phyloP scores from a whole-genome alignment of 345 rosid genomes.

The Stellera chamaejasme region DNA sequence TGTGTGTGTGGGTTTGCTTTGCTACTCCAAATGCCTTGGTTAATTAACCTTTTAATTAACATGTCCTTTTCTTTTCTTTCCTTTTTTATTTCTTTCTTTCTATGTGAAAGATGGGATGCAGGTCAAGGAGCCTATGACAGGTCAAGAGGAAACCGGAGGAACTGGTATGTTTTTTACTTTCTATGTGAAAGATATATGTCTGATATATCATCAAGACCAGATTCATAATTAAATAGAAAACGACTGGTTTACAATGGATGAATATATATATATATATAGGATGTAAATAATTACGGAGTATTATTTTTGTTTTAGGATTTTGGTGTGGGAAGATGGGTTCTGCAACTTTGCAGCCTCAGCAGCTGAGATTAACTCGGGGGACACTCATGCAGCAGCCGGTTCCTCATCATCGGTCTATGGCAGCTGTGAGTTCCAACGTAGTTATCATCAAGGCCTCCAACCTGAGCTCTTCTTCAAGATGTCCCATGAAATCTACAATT shows the following conservation, averaged over 20 bases:
- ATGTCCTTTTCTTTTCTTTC: constrained; percentile 6
- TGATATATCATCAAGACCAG: background rate
- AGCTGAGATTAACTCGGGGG: constrained; percentile 42
- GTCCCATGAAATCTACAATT: constrained; percentile 99
- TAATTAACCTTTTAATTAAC: background rate
- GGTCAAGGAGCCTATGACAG: constrained; percentile 92
- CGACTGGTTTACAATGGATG: too few relatives aligned
- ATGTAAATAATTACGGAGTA: too few relatives aligned
- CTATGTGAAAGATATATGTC: too few relatives aligned
- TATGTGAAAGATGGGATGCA: constrained; percentile 75
- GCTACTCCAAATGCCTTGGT: constrained; percentile 6
- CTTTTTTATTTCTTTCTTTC: background rate
- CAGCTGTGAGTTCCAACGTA: constrained; percentile 61
- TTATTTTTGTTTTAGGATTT: constrained; percentile 46
- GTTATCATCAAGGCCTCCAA: constrained; percentile 82
- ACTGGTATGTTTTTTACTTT: constrained; percentile 49
- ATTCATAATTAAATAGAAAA: too few relatives aligned
- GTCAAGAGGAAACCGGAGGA: constrained; percentile 95
- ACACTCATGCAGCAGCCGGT: constrained; percentile 28
- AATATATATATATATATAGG: too few relatives aligned
- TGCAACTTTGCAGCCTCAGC: constrained; percentile 89
- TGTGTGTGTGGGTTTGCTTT: constrained; percentile 1
- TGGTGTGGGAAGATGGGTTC: constrained; percentile 99
- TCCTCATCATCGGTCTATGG: constrained; percentile 38
- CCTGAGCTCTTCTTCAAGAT: constrained; percentile 97